Percentiles rank a stretch among this genome's conserved stretches.
These are phyloP conservation scores for Podaxis sp. DNA, from an alignment of 768 basidiomycete species.

Conservation along the genomic window DNA sequence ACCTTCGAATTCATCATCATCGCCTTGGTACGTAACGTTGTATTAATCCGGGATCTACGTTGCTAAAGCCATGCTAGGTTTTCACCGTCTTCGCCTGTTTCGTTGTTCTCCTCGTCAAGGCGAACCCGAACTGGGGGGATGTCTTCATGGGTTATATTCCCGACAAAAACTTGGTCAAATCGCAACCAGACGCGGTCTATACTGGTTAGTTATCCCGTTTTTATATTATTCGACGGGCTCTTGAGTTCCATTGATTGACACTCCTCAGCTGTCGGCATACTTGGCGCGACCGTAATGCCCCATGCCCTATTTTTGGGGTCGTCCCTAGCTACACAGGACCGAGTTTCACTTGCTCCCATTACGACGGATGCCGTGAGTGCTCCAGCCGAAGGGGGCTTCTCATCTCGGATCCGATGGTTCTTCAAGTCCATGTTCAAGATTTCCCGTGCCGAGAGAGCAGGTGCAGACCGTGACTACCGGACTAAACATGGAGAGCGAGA, in stretches of 20 bases:
- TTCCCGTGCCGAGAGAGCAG: slow-evolving; percentile 30
- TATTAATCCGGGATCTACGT: slow-evolving; percentile 14
- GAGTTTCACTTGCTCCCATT: slow-evolving; percentile 27
- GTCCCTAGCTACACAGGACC: slow-evolving; percentile 35
- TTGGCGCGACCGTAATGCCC: slow-evolving; percentile 81
- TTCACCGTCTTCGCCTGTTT: slow-evolving; percentile 68
- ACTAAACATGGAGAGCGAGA: slow-evolving; percentile 45
- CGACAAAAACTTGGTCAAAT: slow-evolving; percentile 47
- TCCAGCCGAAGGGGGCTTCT: slow-evolving; percentile 11
- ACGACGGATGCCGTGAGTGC: neutral
- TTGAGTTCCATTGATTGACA: slow-evolving; percentile 6
- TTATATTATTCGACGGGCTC: neutral
- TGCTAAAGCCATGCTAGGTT: slow-evolving; percentile 36
- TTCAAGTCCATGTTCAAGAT: slow-evolving; percentile 29
- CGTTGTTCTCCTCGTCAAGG: slow-evolving; percentile 60
- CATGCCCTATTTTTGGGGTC: slow-evolving; percentile 51
- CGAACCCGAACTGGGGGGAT: slow-evolving; percentile 62
- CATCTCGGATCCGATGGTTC: slow-evolving; percentile 17
- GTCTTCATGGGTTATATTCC: slow-evolving; percentile 74
- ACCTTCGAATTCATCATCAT: slow-evolving; percentile 58
- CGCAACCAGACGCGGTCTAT: slow-evolving; percentile 49
- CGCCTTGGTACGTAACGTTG: slow-evolving; percentile 43
- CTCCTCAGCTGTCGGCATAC: slow-evolving; percentile 51
- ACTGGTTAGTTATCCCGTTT: slow-evolving; percentile 37
- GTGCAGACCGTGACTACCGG: slow-evolving; percentile 31